Base-by-base conservation (phyloP, 345 rosid genomes). In the Erodium maritimum region DNA sequence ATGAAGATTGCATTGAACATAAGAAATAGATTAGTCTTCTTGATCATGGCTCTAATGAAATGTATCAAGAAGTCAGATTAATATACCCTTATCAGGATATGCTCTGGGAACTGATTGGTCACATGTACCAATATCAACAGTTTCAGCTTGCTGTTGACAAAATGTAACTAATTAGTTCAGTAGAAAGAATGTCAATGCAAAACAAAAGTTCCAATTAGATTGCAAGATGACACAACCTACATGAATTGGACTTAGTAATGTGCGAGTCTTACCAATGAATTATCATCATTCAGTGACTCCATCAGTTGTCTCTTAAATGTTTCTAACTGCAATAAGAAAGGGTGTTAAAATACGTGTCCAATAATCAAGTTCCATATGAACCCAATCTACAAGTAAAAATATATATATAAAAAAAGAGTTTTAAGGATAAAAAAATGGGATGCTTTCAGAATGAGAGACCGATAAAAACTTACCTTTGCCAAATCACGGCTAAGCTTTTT, bases 401-500 rank as follows among this genome's bases (percentile, higher is more conserved):
- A 29, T 29, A 29, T 6, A 5, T 29, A 4, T 5, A 29, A 29
- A 29, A 6, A 29, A 29, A 29, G 9, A 29, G 9, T 5, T 11
- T 57, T 24, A 19, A 45, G 21, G 34, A 60, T 10, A 42, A 9
- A 18, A 16, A 16, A 4, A 19, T 19, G 17, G 9, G 0, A 19
- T 17, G 24, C 22, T 19, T 12, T 37, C 20, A 18, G 21, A 50
- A 20, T 2, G 22, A 29, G n/a, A 29, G 17, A 18, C n/a, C 9
- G 18, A 19, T 16, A 20, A 23, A 50, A 8, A 33, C 56, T 71
- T 68, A 83, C 97, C 95, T 88, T 91, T 42, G 85, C 67, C 60
- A 78, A 80, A 74, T 91, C 96, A 62, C 91, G 95, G 68, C 82
- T 73, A 42, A 88, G 96, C 69, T 86, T 86, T 83, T 83, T 91